Evolutionary conservation across 306 rosid species (phyloP).

Genomic region (Trifolium pratense): DNA sequence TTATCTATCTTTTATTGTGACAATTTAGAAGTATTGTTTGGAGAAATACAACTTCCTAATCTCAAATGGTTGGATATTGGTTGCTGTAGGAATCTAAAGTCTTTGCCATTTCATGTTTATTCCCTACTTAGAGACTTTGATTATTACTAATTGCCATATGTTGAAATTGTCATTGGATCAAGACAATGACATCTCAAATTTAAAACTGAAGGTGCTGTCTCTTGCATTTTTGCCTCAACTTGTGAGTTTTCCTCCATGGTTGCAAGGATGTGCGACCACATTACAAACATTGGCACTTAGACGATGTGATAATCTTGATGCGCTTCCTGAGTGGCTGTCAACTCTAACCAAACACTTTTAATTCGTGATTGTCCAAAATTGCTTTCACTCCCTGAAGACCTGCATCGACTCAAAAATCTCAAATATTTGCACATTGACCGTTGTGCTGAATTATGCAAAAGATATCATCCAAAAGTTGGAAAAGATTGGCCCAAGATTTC

Average conservation of each 20-base stretch:
- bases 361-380: constrained; percentile 14
- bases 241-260: constrained; percentile 24
- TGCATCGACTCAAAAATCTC: neutral
- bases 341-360: no score
- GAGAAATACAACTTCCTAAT: constrained; percentile 1
- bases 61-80: neutral
- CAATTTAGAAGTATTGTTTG: neutral
- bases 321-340: constrained; percentile 18
- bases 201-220: neutral
- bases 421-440: neutral
- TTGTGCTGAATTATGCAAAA: constrained; percentile 18
- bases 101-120: neutral
- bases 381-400: neutral
- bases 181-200: neutral
- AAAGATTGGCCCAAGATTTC: constrained; percentile 3
- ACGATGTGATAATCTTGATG: neutral
- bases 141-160: neutral
- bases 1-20: fast-evolving
- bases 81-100: neutral
- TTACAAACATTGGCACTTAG: fast-evolving
- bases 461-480: neutral
- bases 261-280: neutral
- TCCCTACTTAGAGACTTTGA: neutral
- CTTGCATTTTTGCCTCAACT: constrained; percentile 18
- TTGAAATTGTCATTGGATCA: neutral